Conservation (phyloP, 768 basidiomycete species). For the Punctularia strigosozonata region DNA sequence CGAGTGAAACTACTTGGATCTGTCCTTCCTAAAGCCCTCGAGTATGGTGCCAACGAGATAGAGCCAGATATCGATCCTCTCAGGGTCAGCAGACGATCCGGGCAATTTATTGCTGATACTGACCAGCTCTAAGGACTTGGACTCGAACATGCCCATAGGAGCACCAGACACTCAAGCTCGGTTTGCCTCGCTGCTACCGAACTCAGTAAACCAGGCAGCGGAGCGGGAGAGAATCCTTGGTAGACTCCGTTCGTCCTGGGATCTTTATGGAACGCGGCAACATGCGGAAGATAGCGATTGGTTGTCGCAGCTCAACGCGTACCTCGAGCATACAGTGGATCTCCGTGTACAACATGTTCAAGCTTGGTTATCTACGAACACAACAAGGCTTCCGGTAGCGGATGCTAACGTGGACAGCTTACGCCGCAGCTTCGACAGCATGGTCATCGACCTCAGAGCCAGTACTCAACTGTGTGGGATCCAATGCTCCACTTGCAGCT, state of each 20-base stretch:
- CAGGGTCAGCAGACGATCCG: slow-evolving; percentile 27
- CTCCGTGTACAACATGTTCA: slow-evolving; percentile 34
- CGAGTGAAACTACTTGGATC: slow-evolving; percentile 23
- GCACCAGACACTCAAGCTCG: slow-evolving; percentile 22
- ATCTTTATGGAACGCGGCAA: slow-evolving; percentile 18
- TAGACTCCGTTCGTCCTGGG: slow-evolving; percentile 19
- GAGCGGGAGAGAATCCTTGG: slow-evolving; percentile 16
- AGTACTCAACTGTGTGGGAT: slow-evolving; percentile 37
- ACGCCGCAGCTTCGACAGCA: slow-evolving; percentile 28
- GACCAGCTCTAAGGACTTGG: slow-evolving; percentile 31
- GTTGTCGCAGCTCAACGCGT: slow-evolving; percentile 22
- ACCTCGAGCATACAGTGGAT: slow-evolving; percentile 28
- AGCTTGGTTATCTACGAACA: slow-evolving; percentile 39
- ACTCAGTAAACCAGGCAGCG: slow-evolving; percentile 6
- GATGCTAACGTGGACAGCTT: slow-evolving; percentile 35
- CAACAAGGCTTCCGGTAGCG: slow-evolving; percentile 30
- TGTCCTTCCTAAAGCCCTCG: slow-evolving; percentile 35
- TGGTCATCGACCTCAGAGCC: slow-evolving; percentile 31
- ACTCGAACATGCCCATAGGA: slow-evolving; percentile 31
- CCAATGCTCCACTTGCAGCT: slow-evolving; percentile 34
- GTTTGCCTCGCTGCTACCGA: slow-evolving; percentile 20
- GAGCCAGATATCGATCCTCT: slow-evolving; percentile 35
- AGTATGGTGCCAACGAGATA: slow-evolving; percentile 32
- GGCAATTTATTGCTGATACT: not conserved
- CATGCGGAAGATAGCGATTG: slow-evolving; percentile 28